A percentile compares a stretch with the other conserved stretches of the same genome.
These are phyloP conservation scores for Astrocystis sublimbata DNA, from an alignment of 495 filamentous ascomycete genomes.

Conservation along the genomic window DNA sequence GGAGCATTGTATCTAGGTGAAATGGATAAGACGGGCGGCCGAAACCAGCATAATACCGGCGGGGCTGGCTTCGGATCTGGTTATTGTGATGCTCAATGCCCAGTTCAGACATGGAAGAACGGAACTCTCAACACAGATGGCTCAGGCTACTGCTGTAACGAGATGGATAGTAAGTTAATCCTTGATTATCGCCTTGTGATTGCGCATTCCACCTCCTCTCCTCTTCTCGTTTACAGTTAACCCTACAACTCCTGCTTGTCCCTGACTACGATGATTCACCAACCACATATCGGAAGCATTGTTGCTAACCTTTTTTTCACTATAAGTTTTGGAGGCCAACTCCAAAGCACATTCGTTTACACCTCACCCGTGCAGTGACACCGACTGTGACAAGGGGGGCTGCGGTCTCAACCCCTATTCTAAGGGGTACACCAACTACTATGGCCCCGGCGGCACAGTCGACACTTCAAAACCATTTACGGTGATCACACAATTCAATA, in stretches of 20 bases:
- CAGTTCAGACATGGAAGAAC: slow-evolving; percentile 66
- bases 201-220: neutral
- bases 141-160: slow-evolving; percentile 68
- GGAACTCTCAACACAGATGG: slow-evolving; percentile 58
- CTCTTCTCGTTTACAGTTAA: neutral
- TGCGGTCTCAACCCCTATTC: slow-evolving; percentile 48
- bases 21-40: slow-evolving; percentile 66
- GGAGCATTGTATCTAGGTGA: slow-evolving; percentile 68
- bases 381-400: slow-evolving; percentile 38
- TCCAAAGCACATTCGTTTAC: slow-evolving; percentile 57
- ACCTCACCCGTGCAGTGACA: slow-evolving; percentile 62
- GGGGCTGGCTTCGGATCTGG: slow-evolving; percentile 74
- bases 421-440: slow-evolving; percentile 54
- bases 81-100: slow-evolving; percentile 76
- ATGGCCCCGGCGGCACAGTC: slow-evolving; percentile 51
- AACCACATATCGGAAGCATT: neutral
- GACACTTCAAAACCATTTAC: slow-evolving; percentile 63
- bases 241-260: neutral
- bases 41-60: slow-evolving; percentile 60
- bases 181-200: slow-evolving; percentile 26
- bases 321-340: slow-evolving; percentile 67
- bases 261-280: too few relatives aligned
- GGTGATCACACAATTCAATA: slow-evolving; percentile 70
- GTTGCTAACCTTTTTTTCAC: neutral
- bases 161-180: slow-evolving; percentile 55